Evolutionary conservation across 1,284 basidiomycete species (phyloP).

Genomic region (Coniferiporia weirii): DNA sequence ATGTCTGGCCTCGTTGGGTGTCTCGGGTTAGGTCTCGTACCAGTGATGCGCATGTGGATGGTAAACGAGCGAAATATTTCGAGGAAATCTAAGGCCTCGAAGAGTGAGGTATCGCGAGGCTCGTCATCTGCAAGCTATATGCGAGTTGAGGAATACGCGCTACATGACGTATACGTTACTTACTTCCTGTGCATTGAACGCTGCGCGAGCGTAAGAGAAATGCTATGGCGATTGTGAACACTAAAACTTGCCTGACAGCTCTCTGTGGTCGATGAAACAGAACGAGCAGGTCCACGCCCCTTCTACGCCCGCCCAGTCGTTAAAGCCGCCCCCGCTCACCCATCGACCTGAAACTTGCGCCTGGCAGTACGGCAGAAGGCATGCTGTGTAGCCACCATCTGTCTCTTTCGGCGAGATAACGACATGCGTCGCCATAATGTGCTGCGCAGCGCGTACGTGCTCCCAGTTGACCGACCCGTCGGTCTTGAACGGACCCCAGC

Average conservation of each 20-base stretch:
- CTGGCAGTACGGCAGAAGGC: constrained; percentile 41
- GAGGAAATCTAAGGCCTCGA: constrained; percentile 42
- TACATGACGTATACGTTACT: not conserved
- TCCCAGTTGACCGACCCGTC: constrained; percentile 54
- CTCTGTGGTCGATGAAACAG: constrained; percentile 58
- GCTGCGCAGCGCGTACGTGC: constrained; percentile 52
- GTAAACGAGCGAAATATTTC: constrained; percentile 49
- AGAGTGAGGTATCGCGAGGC: constrained; percentile 40
- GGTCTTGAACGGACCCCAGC: constrained; percentile 52
- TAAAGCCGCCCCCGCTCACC: not conserved
- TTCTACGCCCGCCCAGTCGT: constrained; percentile 60
- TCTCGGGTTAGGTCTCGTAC: constrained; percentile 37
- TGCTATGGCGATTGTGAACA: not conserved
- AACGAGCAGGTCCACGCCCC: constrained; percentile 59
- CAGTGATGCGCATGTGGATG: constrained; percentile 27
- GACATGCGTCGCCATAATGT: constrained; percentile 48
- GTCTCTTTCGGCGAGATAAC: constrained; percentile 33
- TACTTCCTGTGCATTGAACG: not conserved
- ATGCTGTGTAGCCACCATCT: not conserved
- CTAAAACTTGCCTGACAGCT: not conserved
- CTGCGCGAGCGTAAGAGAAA: not conserved
- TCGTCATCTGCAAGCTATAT: constrained; percentile 26
- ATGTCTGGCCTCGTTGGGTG: constrained; percentile 51
- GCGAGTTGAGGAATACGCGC: not conserved
- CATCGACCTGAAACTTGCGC: constrained; percentile 32